Evolutionary conservation across 2,329 filamentous ascomycete species (phyloP), one percentile per base, ranked within the genome.

Genomic region (Fusarium drepaniforme): DNA sequence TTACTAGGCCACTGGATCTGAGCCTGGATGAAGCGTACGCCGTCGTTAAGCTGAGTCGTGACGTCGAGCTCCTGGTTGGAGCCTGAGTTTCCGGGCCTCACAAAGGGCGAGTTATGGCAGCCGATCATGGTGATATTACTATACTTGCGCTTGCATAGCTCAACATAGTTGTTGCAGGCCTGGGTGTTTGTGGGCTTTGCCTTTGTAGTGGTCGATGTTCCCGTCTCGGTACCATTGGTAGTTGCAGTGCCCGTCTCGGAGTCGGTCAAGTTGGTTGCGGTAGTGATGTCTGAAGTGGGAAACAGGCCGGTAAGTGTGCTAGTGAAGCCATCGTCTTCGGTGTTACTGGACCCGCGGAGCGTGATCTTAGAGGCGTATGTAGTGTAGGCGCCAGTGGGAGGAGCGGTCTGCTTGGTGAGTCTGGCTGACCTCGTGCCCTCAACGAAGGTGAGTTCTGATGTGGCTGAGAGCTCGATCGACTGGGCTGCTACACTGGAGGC

Each of bases 101-200:
- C 88, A 80, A 97, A 97, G 13, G 94, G 93, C 49, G 93, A 94
- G 85, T 97, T 97, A 85, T 97, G 94, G 21, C 92, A 91, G 23
- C 90, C 91, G 2, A 97, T 89, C 78, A 93, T 88, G 67, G 94
- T 96, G 82, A 97, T 92, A 82, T 97, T 96, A 86, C 92, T 91
- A 83, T 95, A 97, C 77, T 90, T 92, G 69, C 94, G 90, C 8
- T 84, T 84, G 85, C 94, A 97, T 78, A 97, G 91, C 82, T 96
- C 93, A 28, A 92, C 84, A 76, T 94, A 91, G 81, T 91, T 91
- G 83, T 97, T 97, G 87, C 94, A 97, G 6, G 93, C 91, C 69
- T 91, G 91, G 0, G 93, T 96, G 82, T 96, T 96, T 56, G 89
- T 90, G 1, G 92, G 87, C 61, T 81, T 77, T 59, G 74, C 71